Evolutionary conservation across 2,329 filamentous ascomycete genomes (phyloP), one percentile per base, ranked within the genome.

Genomic region (Raffaelea ambrosiae): DNA sequence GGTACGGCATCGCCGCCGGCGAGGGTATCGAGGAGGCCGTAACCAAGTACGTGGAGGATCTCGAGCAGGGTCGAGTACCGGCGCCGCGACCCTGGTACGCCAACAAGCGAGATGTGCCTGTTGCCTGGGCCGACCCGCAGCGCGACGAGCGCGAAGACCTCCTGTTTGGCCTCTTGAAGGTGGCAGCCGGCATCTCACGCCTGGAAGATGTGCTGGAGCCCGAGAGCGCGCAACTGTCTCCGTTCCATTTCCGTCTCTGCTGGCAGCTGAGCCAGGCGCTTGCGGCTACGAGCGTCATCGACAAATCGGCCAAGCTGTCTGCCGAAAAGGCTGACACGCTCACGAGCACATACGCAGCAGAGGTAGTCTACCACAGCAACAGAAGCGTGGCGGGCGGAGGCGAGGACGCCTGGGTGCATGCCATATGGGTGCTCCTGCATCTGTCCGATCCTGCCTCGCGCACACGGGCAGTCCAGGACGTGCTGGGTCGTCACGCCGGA

Each of bases 231-330:
- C 85, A 86, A 51, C 74, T 87, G 13, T 84, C 86, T 31, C 81
- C 84, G 3, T 69, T 94, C 44, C 83, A 90, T 55, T 80, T 82
- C 54, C 79, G 89, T 11, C 69, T 95, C 14, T 81, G 80, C 31
- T 98, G 93, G 83, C 90, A 96, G 63, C 74, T 98, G 14, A 82
- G 86, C 48, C 83, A 85, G 51, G 77, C 81, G 3, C 70, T 89
- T 48, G 72, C 66, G 26, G 72, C 70, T 50, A 71, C 71, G 58
- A 72, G 64, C 55, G 16, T 2, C 19, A 26, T 50, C 11, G 13
- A 13, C 11, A 14, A 23, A 2, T 19, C 43, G 23, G 61, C 71
- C 4, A 71, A 76, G 45, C 84, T 84, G 62, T 74, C 81, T 2
- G 85, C 90, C 55, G 76, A 79, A 39, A 91, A 86, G 59, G 73